Percentiles rank a stretch among this genome's conserved stretches.
These are phyloP conservation scores for Syzygium oleosum DNA, from an alignment of 345 rosid species.

Conservation along the genomic window DNA sequence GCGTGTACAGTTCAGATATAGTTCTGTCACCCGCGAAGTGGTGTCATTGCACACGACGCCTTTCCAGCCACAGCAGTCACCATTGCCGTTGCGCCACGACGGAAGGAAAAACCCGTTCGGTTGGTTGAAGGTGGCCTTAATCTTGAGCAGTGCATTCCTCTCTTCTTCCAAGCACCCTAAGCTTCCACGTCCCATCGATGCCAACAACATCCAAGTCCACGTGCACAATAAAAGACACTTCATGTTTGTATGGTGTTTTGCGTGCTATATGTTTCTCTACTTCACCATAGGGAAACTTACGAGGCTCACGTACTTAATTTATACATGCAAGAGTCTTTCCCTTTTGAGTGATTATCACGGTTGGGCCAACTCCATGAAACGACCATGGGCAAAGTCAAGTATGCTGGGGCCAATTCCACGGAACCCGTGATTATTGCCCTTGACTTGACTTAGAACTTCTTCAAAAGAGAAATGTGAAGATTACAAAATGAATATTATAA, in stretches of 20 bases:
- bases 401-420: background rate
- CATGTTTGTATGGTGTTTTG: background rate
- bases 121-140: background rate
- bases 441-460: background rate
- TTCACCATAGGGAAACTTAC: no score
- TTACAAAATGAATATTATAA: no score
- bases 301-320: background rate
- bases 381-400: background rate
- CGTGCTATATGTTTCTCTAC: background rate
- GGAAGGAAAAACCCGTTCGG: rapidly evolving
- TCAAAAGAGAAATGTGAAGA: no score
- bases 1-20: no score
- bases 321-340: background rate
- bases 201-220: background rate
- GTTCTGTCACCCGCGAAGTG: background rate
- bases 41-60: rapidly evolving
- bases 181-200: background rate
- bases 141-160: background rate
- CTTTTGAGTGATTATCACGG: background rate
- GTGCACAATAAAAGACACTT: background rate
- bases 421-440: background rate
- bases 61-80: background rate
- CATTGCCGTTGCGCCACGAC: rapidly evolving
- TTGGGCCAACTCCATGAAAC: background rate
- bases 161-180: background rate